These are phyloP conservation scores for Cyberlindnera bimundalis DNA, from an alignment of 805 yeast species.

Conservation along the genomic window DNA sequence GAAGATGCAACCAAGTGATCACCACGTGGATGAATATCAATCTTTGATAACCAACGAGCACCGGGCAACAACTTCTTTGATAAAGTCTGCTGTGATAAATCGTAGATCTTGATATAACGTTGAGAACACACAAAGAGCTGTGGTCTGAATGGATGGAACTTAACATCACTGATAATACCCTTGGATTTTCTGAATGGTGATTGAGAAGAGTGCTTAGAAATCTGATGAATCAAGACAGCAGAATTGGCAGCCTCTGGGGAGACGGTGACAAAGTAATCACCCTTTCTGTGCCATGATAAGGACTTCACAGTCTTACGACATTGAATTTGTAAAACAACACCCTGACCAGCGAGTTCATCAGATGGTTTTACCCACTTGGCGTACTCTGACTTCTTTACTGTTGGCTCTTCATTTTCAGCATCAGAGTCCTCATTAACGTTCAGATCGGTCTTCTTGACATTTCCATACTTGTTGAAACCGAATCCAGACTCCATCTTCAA, in stretches of 20 bases:
- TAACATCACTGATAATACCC: conserved; percentile 94
- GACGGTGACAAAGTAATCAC: conserved; percentile 95
- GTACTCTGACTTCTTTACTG: conserved; percentile 48
- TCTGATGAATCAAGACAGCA: conserved; percentile 89
- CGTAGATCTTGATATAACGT: conserved; percentile 86
- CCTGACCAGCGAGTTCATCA: conserved; percentile 54
- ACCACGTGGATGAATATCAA: conserved; percentile 95
- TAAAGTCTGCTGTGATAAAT: conserved; percentile 79
- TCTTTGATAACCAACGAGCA: conserved; percentile 87
- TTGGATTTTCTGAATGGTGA: conserved; percentile 91
- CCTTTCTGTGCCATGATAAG: conserved; percentile 93
- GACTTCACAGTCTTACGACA: conserved; percentile 69
- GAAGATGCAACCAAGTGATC: conserved; percentile 92
- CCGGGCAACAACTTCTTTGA: conserved; percentile 89
- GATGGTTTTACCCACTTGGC: conserved; percentile 85
- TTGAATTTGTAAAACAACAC: conserved; percentile 71
- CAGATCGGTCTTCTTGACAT: conserved; percentile 41
- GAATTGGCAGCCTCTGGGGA: conserved; percentile 90
- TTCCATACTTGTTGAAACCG: conserved; percentile 73
- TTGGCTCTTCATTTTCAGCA: conserved; percentile 31
- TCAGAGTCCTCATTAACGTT: conserved; percentile 39
- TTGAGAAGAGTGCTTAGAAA: conserved; percentile 91
- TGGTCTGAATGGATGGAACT: conserved; percentile 95
- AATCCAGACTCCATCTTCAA: conserved; percentile 84
- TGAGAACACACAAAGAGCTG: conserved; percentile 92